Base-by-base conservation (phyloP, 2,329 filamentous ascomycete genomes). In the Aspergillus sp. region DNA sequence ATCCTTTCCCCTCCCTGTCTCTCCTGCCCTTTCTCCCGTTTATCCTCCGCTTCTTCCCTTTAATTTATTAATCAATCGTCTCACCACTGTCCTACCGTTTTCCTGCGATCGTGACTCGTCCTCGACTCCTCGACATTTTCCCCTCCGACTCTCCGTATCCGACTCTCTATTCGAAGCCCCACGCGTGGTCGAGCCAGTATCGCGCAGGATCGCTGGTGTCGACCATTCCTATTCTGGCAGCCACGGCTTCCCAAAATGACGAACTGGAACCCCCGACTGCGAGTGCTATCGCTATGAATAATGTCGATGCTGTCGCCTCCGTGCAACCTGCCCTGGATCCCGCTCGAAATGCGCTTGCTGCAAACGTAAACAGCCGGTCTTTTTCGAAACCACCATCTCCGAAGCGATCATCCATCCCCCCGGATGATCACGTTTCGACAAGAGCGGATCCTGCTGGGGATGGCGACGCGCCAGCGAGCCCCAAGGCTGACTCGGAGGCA, bases 231-330 rank as follows among this genome's bases (percentile, higher is more conserved):
- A 36, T 35, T 40, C 42, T 42, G 40, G 43, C 52, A 49, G 49
- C 51, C 52, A 59, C 57, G 52, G 55, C 53, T 47, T 48, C 53
- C 57, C 49, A 64, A 60, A 57, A 64, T 64, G 61, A 62, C 57
- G 61, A 62, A 45, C 56, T 51, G 54, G 49, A 58, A 42, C 37
- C 40, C 48, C 49, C 51, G 44, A 50, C 44, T 47, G 56, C 57
- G 49, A 59, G 51, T 58, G 54, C 49, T 61, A 58, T 54, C 61
- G 60, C 59, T 62, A 64, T 64, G 61, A 64, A 58, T 64, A 60
- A 64, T 64, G 61, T 57, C 46, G 61, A 62, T 39, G 51, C 57
- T 44, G 52, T 56, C 44, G 49, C 57, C 41, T 51, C 51, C 43
- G 41, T 59, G 45, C 55, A 53, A 52, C 51, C 57, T 56, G 47